Evolutionary conservation across 176 grass and related monocot genomes (phyloP).

Genomic region (Triticum turgidum): DNA sequence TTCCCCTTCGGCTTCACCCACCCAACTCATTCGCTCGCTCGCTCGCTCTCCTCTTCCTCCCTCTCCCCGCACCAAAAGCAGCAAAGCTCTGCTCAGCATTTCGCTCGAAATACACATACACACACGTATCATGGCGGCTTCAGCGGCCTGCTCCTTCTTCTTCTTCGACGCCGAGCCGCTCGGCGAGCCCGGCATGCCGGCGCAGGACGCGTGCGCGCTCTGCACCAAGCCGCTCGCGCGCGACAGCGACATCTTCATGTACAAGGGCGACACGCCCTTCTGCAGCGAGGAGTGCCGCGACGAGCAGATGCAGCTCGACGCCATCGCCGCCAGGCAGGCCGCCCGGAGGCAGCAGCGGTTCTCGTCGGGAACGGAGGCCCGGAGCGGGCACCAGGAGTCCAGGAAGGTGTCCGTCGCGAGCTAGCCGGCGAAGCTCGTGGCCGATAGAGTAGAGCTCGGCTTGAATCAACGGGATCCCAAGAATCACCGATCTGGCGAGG

Average conservation of each 20-base stretch:
- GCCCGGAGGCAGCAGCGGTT: background rate
- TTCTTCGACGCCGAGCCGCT: constrained; percentile 47
- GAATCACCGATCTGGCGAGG: background rate
- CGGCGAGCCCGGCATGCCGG: background rate
- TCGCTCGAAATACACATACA: background rate
- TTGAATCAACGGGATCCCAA: background rate
- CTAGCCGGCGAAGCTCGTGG: background rate
- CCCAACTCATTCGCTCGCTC: background rate
- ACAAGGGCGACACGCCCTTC: constrained; percentile 76
- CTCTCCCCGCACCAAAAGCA: background rate
- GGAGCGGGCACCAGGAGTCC: background rate
- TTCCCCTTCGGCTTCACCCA: background rate
- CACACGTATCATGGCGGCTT: background rate
- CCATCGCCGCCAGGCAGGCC: constrained; percentile 2
- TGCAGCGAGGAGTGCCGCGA: constrained; percentile 77
- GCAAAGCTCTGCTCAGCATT: background rate
- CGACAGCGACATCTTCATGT: constrained; percentile 78
- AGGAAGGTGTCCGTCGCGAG: constrained; percentile 29
- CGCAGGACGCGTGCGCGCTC: constrained; percentile 62
- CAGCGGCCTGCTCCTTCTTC: constrained; percentile 34
- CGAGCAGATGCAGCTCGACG: constrained; percentile 75
- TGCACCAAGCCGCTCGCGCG: constrained; percentile 45
- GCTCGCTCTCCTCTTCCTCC: background rate
- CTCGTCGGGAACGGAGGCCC: background rate
- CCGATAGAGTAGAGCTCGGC: background rate